A percentile compares a stretch with the other conserved stretches of the same genome.
Evolutionary conservation across 805 yeast genomes (phyloP).

Genomic region (Kluyveromyces aestuarii): DNA sequence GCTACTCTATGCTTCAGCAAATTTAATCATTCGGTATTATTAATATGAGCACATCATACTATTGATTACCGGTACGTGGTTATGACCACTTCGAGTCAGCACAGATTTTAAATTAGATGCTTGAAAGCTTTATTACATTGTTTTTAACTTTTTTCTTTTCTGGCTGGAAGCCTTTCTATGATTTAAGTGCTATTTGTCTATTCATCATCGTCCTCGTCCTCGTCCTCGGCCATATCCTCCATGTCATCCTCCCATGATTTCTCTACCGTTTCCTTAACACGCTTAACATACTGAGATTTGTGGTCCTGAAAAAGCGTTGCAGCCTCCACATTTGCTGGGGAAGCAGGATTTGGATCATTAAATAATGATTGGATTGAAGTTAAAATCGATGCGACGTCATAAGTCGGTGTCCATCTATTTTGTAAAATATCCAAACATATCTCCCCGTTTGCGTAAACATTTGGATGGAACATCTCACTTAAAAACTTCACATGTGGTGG

Average conservation of each 20-base stretch:
- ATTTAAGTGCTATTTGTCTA: not conserved
- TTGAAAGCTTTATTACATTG: not conserved
- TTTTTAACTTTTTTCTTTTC: not conserved
- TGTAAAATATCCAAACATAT: constrained; percentile 92
- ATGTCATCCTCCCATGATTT: constrained; percentile 85
- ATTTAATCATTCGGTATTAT: not conserved
- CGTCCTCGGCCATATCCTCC: constrained; percentile 31
- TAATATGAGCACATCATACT: not conserved
- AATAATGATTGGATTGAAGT: constrained; percentile 87
- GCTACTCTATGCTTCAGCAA: not conserved
- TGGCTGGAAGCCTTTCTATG: not conserved
- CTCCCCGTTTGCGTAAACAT: constrained; percentile 92
- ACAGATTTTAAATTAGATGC: not conserved
- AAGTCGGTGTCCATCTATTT: constrained; percentile 97
- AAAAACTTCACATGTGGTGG: constrained; percentile 90
- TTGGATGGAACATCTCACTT: constrained; percentile 96
- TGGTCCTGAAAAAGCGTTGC: constrained; percentile 94
- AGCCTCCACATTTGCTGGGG: constrained; percentile 98
- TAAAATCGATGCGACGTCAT: constrained; percentile 90
- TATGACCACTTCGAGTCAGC: not conserved
- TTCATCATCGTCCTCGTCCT: constrained; percentile 29
- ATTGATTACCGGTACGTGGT: not conserved
- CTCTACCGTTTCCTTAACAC: constrained; percentile 93
- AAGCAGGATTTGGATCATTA: constrained; percentile 92
- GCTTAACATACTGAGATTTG: constrained; percentile 79